Conservation (phyloP, 441 rosid species). For the Pelargonium cotyledonis region DNA sequence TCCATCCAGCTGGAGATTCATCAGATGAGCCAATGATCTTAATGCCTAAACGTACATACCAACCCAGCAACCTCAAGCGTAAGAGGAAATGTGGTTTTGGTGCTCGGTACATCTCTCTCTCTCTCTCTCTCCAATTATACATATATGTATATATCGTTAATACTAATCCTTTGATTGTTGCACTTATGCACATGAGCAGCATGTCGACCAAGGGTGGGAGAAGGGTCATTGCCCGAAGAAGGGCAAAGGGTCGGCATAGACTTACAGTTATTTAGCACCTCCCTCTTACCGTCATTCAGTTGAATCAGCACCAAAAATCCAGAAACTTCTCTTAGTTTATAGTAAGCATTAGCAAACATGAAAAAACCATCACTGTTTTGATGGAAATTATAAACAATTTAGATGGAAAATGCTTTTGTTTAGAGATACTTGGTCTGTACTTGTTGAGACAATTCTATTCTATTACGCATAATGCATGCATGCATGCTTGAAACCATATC, state of each 20-base stretch:
- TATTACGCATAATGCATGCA: too few relatives aligned
- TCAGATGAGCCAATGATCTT: slow-evolving; percentile 66
- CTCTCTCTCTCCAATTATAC: not conserved
- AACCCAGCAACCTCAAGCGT: slow-evolving; percentile 74
- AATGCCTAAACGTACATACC: slow-evolving; percentile 75
- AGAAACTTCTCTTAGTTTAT: too few relatives aligned
- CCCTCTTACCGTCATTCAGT: too few relatives aligned
- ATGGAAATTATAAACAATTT: not conserved
- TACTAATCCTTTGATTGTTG: slow-evolving; percentile 17
- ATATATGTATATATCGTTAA: not conserved
- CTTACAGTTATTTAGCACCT: slow-evolving; percentile 44
- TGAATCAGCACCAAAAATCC: too few relatives aligned
- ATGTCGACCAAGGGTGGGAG: slow-evolving; percentile 97
- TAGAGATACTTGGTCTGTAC: not conserved
- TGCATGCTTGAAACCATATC: too few relatives aligned
- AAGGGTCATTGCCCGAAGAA: slow-evolving; percentile 88
- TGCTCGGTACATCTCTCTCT: slow-evolving; percentile 52
- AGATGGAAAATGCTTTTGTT: not conserved
- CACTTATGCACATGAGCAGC: slow-evolving; percentile 41
- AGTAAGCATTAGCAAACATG: too few relatives aligned
- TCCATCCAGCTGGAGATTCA: slow-evolving; percentile 45
- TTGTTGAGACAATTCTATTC: too few relatives aligned
- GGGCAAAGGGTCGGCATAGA: slow-evolving; percentile 92
- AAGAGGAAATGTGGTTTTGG: slow-evolving; percentile 89
- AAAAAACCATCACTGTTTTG: not conserved